A percentile compares a stretch with the other conserved stretches of the same genome.
phyloP scores from a whole-genome alignment of 805 yeast genomes.

The Hemisphaericaspora nanyangensis region DNA sequence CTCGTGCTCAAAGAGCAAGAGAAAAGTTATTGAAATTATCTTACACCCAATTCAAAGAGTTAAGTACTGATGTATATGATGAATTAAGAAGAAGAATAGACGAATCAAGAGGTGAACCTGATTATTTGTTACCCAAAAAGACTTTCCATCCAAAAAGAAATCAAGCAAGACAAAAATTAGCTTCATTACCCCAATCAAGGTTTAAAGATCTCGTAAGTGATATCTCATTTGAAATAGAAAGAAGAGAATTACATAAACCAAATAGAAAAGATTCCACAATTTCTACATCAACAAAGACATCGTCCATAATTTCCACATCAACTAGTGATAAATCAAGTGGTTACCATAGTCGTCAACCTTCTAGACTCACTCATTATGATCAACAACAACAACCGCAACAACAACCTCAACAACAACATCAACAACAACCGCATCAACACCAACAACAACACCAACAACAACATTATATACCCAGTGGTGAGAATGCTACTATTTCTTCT shows the following conservation, averaged over 20 bases:
- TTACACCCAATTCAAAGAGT: slow-evolving; percentile 77
- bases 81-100: slow-evolving; percentile 78
- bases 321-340: neutral
- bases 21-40: slow-evolving; percentile 81
- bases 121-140: slow-evolving; percentile 62
- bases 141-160: slow-evolving; percentile 90
- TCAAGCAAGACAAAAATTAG: slow-evolving; percentile 89
- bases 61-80: slow-evolving; percentile 92
- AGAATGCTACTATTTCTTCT: no score
- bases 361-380: neutral
- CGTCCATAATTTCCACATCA: neutral
- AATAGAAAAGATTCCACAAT: neutral
- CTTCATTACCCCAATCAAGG: slow-evolving; percentile 74
- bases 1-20: slow-evolving; percentile 78
- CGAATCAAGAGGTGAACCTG: slow-evolving; percentile 56
- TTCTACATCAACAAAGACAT: neutral
- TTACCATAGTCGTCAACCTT: slow-evolving; percentile 6
- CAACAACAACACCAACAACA: no score
- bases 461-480: no score
- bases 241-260: slow-evolving; percentile 54
- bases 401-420: no score
- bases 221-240: slow-evolving; percentile 79
- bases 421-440: no score
- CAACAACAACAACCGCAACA: no score
- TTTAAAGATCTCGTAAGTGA: slow-evolving; percentile 91